Conservation (phyloP, 2,329 filamentous ascomycete genomes). For the Cylindrodendrum hubeiense region DNA sequence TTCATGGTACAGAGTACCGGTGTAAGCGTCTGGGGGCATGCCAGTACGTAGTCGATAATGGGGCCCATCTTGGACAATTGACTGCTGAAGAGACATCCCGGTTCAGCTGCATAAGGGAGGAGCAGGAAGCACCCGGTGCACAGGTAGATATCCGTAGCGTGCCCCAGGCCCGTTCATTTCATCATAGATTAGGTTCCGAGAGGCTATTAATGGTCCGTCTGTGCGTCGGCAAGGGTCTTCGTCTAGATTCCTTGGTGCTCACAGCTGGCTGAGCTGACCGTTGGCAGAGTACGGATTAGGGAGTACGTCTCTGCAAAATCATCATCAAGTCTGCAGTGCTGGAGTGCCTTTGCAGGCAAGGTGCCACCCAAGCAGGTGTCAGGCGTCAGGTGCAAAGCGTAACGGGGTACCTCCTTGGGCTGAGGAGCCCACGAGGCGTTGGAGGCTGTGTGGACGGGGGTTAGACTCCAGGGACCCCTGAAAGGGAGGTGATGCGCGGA, state of each 20-base stretch:
- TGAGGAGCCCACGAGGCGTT: neutral
- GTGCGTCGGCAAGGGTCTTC: conserved; percentile 11
- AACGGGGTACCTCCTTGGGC: neutral
- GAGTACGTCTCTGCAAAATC: conserved; percentile 1
- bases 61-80: neutral
- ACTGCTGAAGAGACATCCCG: neutral
- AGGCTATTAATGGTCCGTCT: conserved; percentile 13
- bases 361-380: neutral
- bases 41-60: neutral
- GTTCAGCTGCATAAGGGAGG: neutral
- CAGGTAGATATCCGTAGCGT: neutral
- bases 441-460: conserved; percentile 14
- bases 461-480: conserved; percentile 2
- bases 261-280: neutral
- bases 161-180: conserved; percentile 19
- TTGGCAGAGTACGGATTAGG: no score
- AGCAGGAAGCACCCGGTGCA: neutral
- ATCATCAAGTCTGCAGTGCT: neutral
- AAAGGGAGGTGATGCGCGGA: conserved; percentile 6
- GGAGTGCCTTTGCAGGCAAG: neutral
- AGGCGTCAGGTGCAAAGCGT: neutral
- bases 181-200: conserved; percentile 18
- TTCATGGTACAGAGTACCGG: neutral
- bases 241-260: neutral
- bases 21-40: neutral